These are phyloP conservation scores for Grifola frondosa DNA, from an alignment of 1,284 basidiomycete species.

Conservation along the genomic window DNA sequence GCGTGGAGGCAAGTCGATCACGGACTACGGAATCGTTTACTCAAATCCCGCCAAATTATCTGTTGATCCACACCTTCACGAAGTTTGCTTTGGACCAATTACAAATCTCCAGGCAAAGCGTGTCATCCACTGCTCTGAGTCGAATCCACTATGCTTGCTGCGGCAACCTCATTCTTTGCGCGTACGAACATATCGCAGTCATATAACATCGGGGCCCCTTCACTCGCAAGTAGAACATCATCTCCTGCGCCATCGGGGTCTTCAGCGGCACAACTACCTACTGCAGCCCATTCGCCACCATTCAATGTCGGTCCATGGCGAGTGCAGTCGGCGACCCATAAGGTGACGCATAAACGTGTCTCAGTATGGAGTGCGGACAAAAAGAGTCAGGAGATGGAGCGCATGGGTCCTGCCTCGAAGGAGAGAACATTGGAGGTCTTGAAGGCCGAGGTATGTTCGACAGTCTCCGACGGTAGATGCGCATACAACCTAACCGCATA, in stretches of 20 bases:
- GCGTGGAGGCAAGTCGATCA: too few relatives aligned
- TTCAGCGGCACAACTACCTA: conserved; percentile 40
- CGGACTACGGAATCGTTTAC: too few relatives aligned
- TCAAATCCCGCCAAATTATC: too few relatives aligned
- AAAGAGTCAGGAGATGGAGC: conserved; percentile 70
- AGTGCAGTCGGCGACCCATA: conserved; percentile 82
- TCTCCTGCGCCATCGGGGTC: conserved; percentile 58
- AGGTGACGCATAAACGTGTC: conserved; percentile 84
- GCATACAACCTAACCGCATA: conserved; percentile 33
- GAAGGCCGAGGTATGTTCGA: conserved; percentile 76
- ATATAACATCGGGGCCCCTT: conserved; percentile 65
- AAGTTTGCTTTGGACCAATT: too few relatives aligned
- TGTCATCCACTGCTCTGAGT: too few relatives aligned
- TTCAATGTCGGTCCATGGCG: conserved; percentile 86
- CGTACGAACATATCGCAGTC: conserved; percentile 84
- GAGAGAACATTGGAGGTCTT: conserved; percentile 80
- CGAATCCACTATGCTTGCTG: conserved; percentile 72
- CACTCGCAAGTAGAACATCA: conserved; percentile 52
- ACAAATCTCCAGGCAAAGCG: too few relatives aligned
- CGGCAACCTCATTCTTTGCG: conserved; percentile 86
- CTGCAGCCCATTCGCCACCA: conserved; percentile 45
- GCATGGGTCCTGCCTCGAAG: conserved; percentile 56
- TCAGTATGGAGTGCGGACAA: conserved; percentile 92
- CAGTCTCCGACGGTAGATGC: conserved; percentile 8
- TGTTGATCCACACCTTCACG: too few relatives aligned